Base-by-base conservation (phyloP, 257 asterid species). In the Leonotis leonurus region DNA sequence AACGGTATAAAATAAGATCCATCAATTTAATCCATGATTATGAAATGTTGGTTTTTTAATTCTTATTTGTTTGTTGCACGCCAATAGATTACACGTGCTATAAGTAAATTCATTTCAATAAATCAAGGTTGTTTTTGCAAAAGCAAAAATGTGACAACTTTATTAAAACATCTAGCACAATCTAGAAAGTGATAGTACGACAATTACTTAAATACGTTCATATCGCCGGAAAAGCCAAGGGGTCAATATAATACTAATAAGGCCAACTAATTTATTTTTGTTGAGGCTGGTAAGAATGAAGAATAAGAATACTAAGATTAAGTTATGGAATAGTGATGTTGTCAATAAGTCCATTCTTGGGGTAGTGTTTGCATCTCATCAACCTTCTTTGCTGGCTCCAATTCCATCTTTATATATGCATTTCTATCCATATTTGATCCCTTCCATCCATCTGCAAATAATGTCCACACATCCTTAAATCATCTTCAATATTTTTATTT, bases 281-380 rank as follows among this genome's bases (percentile, higher is more conserved):
- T n/a, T n/a, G n/a, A n/a, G n/a, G n/a, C n/a, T n/a, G n/a, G n/a
- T n/a, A n/a, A n/a, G n/a, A n/a, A n/a, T n/a, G n/a, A n/a, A n/a
- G n/a, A n/a, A n/a, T n/a, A n/a, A n/a, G n/a, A n/a, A n/a, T n/a
- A n/a, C n/a, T n/a, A n/a, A n/a, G n/a, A n/a, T n/a, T n/a, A n/a
- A n/a, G n/a, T n/a, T n/a, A 2, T 26, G 20, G 32, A 41, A 18
- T 30, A 27, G 8, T 6, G 5, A 2, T 35, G n/a, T 3, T 67
- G 12, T 69, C 30, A 69, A 35, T 69, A 69, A 53, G 69, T 69
- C 74, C 74, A 69, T 61, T 69, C 74, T 53, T 61, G 69, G 33
- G 74, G 74, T 12, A 69, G 53, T 61, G 24, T 44, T 22, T 61
- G 69, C 50, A 44, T 41, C 33, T 39, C 52, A 13, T 61, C 64